Evolutionary conservation across 108 stramenopile genomes (phyloP).

Genomic region (Aurantiochytrium sp.): DNA sequence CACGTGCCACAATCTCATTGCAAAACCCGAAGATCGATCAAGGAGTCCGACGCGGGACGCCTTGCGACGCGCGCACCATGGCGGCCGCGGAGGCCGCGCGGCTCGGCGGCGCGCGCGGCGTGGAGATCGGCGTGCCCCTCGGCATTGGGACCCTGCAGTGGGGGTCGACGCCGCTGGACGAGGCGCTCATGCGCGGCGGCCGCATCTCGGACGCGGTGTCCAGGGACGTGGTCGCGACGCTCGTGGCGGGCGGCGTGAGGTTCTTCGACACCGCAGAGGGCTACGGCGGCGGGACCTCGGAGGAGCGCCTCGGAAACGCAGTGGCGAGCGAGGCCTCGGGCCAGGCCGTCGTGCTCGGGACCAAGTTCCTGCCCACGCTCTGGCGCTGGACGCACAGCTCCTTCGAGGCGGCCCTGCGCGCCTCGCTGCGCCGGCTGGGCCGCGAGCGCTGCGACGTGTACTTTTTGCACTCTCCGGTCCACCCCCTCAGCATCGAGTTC

Average conservation of each 20-base stretch:
- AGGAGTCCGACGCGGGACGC: no score
- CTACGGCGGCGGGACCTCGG: constrained; percentile 64
- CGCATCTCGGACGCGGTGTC: background rate
- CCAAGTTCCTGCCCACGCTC: constrained; percentile 66
- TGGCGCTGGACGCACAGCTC: constrained; percentile 59
- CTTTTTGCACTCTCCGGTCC: constrained; percentile 62
- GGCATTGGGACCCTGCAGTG: background rate
- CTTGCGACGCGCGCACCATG: background rate
- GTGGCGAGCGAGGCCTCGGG: background rate
- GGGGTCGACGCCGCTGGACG: background rate
- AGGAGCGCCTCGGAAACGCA: constrained; percentile 55
- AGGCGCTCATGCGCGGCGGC: background rate
- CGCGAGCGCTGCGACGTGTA: constrained; percentile 57
- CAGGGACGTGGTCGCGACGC: background rate
- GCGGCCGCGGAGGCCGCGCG: background rate
- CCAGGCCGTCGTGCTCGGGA: constrained; percentile 50
- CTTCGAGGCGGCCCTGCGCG: constrained; percentile 49
- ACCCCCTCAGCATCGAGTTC: constrained; percentile 51
- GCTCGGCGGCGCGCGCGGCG: background rate
- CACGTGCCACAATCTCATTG: no score
- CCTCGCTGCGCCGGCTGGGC: constrained; percentile 54
- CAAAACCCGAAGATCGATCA: no score
- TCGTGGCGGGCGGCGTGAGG: constrained; percentile 61
- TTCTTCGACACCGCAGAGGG: constrained; percentile 78
- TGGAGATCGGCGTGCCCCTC: background rate